Base-by-base conservation (phyloP, 768 basidiomycete species). In the Rhodosporidiobolus sp. region DNA sequence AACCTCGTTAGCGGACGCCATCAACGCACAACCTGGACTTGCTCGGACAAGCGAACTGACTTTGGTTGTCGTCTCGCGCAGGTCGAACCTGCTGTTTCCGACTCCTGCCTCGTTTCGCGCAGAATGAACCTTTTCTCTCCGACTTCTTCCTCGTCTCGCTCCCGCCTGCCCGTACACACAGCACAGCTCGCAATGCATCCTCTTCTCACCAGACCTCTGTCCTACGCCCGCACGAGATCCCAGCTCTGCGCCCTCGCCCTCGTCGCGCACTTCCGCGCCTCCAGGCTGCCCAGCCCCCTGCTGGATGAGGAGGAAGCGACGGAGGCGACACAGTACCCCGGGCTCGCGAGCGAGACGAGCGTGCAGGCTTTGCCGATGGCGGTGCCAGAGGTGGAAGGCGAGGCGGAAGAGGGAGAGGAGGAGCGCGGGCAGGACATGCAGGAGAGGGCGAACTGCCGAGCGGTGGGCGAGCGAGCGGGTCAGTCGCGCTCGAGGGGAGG, bases 1-100 rank as follows among this genome's bases (percentile, higher is more conserved):
- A 66, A 57, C 65, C 57, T n/a, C 65, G 48, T 32, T 5, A 57
- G 20, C 64, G 22, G 64, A 65, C 43, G 38, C 43, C 64, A n/a
- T n/a, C n/a, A n/a, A n/a, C n/a, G 8, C n/a, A 35, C 52, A 14
- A 53, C 10, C 35, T 1, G 17, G 1, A 10, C 6, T 14, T 4
- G 46, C 22, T 17, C 22, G 28, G 17, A 4, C 45, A 32, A 14
- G 59, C 26, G 14, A n/a, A 17, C 12, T 17, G 61, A 62, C 12
- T 6, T 30, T 35, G 32, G 32, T 62, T 8, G 8, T 50, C 28
- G 45, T 6, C 24, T 4, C 55, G 55, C 32, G 19, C 28, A 28
- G 16, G 26, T n/a, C 19, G 8, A 50, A 20, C 19, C 50, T 50
- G 53, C 53, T n/a, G n/a, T n/a, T n/a, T n/a, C n/a, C n/a, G n/a